Conservation (phyloP, 169 alveolate genomes). For the Cryptosporidium xiaoi region DNA sequence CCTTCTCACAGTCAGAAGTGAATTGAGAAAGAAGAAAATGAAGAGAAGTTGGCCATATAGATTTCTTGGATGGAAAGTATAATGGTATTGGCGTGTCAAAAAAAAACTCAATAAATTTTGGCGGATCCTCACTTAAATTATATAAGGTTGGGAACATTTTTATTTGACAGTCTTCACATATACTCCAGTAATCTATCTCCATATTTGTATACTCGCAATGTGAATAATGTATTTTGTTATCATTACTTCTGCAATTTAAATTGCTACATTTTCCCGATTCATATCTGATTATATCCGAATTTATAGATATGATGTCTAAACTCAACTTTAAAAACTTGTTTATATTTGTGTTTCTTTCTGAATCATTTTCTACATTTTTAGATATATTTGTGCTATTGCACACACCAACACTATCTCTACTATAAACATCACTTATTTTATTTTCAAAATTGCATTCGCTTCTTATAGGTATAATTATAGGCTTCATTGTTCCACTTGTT, state of each 20-base stretch:
- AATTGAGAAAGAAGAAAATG: constrained; percentile 63
- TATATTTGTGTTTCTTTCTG: neutral
- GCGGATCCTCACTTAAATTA: constrained; percentile 2
- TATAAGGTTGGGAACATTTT: constrained; percentile 52
- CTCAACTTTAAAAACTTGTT: constrained; percentile 1
- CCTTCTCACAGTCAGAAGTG: constrained; percentile 4
- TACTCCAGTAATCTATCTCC: constrained; percentile 58
- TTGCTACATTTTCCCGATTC: constrained; percentile 31
- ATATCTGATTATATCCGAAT: constrained; percentile 9
- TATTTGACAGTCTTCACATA: constrained; percentile 54
- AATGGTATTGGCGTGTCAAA: constrained; percentile 53
- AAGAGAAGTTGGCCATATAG: constrained; percentile 61
- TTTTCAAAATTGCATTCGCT: neutral
- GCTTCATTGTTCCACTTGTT: too few species aligned
- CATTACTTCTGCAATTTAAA: neutral
- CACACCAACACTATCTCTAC: neutral
- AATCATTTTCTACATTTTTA: neutral
- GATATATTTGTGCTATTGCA: neutral
- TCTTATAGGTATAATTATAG: too few species aligned
- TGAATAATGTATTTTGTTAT: constrained; percentile 19
- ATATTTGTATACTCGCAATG: constrained; percentile 23
- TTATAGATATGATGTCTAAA: neutral
- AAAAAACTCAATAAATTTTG: constrained; percentile 39
- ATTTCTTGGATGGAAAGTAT: constrained; percentile 50
- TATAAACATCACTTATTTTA: neutral